Evolutionary conservation across 2,329 filamentous ascomycete genomes (phyloP), one percentile per base, ranked within the genome.

Genomic region (Corynespora cassiicola): DNA sequence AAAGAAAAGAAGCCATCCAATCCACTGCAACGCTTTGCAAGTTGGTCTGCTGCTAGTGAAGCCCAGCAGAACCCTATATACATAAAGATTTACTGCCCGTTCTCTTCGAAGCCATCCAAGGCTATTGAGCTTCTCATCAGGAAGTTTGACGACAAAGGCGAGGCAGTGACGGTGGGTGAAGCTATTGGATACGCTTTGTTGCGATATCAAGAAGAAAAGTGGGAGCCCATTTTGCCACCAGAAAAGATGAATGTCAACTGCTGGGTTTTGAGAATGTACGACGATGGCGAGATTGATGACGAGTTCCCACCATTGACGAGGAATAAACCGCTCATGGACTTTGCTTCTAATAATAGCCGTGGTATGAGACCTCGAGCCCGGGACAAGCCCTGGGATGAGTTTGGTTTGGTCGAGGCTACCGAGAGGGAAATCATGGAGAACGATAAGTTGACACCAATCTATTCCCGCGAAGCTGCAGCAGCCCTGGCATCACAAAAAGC

Each of bases 281-380:
- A 94, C 60, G 87, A 88, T 39, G 89, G 87, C 31, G 88, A 94
- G 58, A 84, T 92, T 1, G 88, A 95, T 52, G 87, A 90, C 50
- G 89, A 94, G 58, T 94, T 94, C 50, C 87, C 88, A 20, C 84
- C 88, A 0, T 75, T 94, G 25, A 85, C 87, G 41, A 79, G 88
- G 22, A 88, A 81, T 15, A 87, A 86, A 55, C 79, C 84, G 2
- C 76, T 94, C n/a, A 81, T 80, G 5, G 84, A 88, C 14, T 94
- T 92, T 55, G 89, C 88, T 0, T 84, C 80, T 6, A 87, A 86
- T 45, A 91, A 92, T 61, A 90, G 89, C 60, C 78, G 82, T 37
- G 85, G 78, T 18, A 78, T 75, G 34, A 73, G 82, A 36, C 76
- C 78, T 45, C 77, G 88, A 38, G 82, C 86, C 42, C 85, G 87